A percentile compares a stretch with the other conserved stretches of the same genome.
Evolutionary conservation across 2,329 filamentous ascomycete species (phyloP).

Genomic region (Ceratocystis diversiconidia): DNA sequence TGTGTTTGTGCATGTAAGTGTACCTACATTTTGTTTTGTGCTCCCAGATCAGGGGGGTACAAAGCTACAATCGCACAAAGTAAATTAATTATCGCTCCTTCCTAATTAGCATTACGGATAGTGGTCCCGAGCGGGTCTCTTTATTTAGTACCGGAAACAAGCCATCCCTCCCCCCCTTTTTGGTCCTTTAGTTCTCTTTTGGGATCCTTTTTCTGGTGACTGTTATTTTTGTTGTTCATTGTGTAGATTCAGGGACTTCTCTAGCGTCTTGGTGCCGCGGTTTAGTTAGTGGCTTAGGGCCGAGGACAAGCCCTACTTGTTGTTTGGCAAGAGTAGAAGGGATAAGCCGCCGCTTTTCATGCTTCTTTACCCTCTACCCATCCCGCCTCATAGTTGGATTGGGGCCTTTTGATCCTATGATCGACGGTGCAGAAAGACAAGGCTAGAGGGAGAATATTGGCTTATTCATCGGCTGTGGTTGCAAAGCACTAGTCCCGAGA

Average conservation of each 20-base stretch:
- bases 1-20: neutral
- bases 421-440: neutral
- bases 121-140: conserved; percentile 6
- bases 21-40: neutral
- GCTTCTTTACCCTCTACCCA: neutral
- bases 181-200: neutral
- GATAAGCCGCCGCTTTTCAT: neutral
- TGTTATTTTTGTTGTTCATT: neutral
- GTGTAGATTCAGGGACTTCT: neutral
- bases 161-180: neutral
- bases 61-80: neutral
- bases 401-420: neutral
- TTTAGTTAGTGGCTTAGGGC: too few species aligned
- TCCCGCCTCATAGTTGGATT: neutral
- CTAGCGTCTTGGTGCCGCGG: too few species aligned
- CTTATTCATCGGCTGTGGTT: neutral
- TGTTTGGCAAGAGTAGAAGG: neutral
- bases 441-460: neutral
- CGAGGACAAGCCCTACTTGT: too few species aligned
- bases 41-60: neutral
- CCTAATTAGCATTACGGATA: neutral
- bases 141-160: neutral
- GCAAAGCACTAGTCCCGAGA: neutral
- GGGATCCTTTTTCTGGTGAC: neutral
- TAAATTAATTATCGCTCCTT: neutral